Evolutionary conservation across 176 grass and related monocot species (phyloP).

Genomic region (Ensete glaucum): DNA sequence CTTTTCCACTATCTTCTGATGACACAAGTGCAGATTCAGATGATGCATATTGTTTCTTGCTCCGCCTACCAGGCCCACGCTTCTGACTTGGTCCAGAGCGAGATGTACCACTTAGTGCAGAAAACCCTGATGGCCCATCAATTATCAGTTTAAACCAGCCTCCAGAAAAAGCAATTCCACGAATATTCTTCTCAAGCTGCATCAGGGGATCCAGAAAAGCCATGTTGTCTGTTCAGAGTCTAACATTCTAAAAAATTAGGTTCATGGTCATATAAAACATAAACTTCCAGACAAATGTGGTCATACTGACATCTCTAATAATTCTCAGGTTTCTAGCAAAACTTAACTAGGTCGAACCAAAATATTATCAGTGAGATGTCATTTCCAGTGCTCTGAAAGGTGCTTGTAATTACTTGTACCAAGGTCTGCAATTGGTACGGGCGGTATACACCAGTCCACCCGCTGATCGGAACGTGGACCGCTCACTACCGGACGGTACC

Average conservation of each 20-base stretch:
- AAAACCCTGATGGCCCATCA: slow-evolving; percentile 49
- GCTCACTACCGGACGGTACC: too few species aligned
- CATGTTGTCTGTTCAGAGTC: neutral
- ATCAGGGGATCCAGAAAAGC: neutral
- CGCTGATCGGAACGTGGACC: too few species aligned
- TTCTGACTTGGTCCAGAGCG: slow-evolving; percentile 51
- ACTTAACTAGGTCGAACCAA: too few species aligned
- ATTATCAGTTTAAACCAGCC: slow-evolving; percentile 75
- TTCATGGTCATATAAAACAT: neutral
- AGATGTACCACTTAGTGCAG: slow-evolving; percentile 40
- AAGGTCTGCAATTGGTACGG: too few species aligned
- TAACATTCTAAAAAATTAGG: neutral
- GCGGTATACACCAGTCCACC: too few species aligned
- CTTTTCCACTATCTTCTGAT: slow-evolving; percentile 75
- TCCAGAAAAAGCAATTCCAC: slow-evolving; percentile 62
- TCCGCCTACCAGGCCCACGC: slow-evolving; percentile 56
- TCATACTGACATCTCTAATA: too few species aligned
- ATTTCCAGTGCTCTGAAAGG: too few species aligned
- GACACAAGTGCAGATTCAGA: slow-evolving; percentile 37
- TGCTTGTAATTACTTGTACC: too few species aligned
- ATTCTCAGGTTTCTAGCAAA: too few species aligned
- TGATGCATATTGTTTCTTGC: slow-evolving; percentile 45
- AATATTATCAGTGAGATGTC: too few species aligned
- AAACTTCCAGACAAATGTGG: neutral
- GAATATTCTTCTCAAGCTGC: slow-evolving; percentile 87